A percentile compares a stretch with the other conserved stretches of the same genome.
Evolutionary conservation across 2,329 filamentous ascomycete genomes (phyloP).

Genomic region (Cladosporium colombiae): DNA sequence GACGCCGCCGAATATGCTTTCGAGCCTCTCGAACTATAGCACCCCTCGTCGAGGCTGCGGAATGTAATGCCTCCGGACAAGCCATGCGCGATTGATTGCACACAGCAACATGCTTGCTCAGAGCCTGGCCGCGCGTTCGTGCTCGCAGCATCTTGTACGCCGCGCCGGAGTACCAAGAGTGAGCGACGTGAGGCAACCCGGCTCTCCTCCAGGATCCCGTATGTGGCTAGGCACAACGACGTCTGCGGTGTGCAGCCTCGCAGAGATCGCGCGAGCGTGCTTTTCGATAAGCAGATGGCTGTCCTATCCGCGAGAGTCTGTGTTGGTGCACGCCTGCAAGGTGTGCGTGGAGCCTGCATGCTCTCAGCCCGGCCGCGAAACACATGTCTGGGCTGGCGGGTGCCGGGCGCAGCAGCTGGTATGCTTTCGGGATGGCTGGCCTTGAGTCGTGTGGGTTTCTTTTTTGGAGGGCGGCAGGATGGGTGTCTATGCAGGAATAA

Average conservation of each 20-base stretch:
- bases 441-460: slow-evolving; percentile 3
- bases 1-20: not conserved
- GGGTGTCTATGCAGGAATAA: not conserved
- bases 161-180: slow-evolving; percentile 20
- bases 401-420: slow-evolving; percentile 18
- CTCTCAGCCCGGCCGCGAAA: slow-evolving; percentile 9
- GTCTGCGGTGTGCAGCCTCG: not conserved
- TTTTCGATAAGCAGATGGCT: slow-evolving; percentile 12
- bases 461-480: slow-evolving; percentile 7
- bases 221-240: slow-evolving; percentile 7
- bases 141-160: not conserved
- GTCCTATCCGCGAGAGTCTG: not conserved
- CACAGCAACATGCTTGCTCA: not conserved
- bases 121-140: slow-evolving; percentile 11
- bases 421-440: slow-evolving; percentile 18
- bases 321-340: not conserved
- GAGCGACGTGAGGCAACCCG: slow-evolving; percentile 4
- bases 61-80: not conserved
- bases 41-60: slow-evolving; percentile 1
- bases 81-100: not conserved
- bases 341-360: not conserved
- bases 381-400: slow-evolving; percentile 15
- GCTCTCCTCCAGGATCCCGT: slow-evolving; percentile 13
- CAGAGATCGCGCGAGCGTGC: not conserved
- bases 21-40: not conserved